Conservation (phyloP, 805 yeast genomes). For the Wickerhamiella alocasiicola region DNA sequence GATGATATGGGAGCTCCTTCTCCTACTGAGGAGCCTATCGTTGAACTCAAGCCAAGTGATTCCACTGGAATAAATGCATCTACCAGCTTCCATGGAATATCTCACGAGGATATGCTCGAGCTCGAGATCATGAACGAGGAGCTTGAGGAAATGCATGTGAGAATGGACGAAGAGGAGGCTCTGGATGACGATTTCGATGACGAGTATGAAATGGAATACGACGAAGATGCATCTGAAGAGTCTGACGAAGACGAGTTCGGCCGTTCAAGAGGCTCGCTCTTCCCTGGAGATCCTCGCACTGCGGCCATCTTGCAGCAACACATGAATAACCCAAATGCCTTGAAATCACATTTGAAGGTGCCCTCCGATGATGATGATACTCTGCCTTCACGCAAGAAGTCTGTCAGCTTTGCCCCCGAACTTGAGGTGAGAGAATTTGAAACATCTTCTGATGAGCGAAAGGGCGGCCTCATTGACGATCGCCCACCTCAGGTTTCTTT, state of each 20-base stretch:
- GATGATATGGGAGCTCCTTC: neutral
- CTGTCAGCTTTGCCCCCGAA: constrained; percentile 16
- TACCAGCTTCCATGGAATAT: constrained; percentile 10
- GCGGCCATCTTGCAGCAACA: constrained; percentile 12
- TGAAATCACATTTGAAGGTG: too few relatives aligned
- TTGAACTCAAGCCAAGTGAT: constrained; percentile 31
- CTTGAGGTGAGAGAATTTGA: constrained; percentile 22
- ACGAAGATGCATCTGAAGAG: constrained; percentile 39
- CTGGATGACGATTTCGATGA: constrained; percentile 44
- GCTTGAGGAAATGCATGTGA: constrained; percentile 13
- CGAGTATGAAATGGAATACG: constrained; percentile 24
- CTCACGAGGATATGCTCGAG: constrained; percentile 22
- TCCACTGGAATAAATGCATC: constrained; percentile 37
- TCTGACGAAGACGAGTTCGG: constrained; percentile 28
- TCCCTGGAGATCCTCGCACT: constrained; percentile 23
- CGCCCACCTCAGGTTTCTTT: constrained; percentile 3
- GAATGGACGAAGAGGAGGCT: constrained; percentile 24
- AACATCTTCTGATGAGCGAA: constrained; percentile 18
- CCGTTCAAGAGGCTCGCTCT: constrained; percentile 27
- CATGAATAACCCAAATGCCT: too few relatives aligned
- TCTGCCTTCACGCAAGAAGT: neutral
- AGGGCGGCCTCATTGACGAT: constrained; percentile 9
- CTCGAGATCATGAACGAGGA: constrained; percentile 21
- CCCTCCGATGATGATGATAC: too few relatives aligned
- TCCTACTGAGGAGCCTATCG: neutral